Base-by-base conservation (phyloP, 192 early-diverging fungal genomes). In the Podila horticola region DNA sequence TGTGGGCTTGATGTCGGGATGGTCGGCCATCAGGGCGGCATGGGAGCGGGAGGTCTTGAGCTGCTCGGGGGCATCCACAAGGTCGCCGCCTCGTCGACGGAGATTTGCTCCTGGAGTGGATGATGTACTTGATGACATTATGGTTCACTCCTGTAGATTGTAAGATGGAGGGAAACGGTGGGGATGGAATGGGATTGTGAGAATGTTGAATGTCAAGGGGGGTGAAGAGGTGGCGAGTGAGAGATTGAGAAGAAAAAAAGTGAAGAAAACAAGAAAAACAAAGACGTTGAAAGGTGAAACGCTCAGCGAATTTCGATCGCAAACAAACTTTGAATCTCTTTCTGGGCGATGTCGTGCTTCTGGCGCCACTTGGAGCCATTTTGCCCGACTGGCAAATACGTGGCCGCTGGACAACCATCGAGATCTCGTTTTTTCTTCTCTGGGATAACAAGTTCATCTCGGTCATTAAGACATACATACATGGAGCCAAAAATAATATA, bases 1-100 rank as follows among this genome's bases (percentile, higher is more conserved):
- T 2, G 64, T 57, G 11, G 68, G 75, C 29, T 77, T 59, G 68
- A 77, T 70, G 8, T 52, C 60, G 31, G 75, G 75, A 29, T 71
- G 69, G n/a, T 65, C 68, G n/a, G 68, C 57, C 9, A 71, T 61
- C 49, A 77, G 69, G 20, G 64, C 64, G 8, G n/a, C 29, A 20
- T 38, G 62, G n/a, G 74, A 55, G 31, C 67, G 55, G 17, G 20
- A 38, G 24, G 74, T 64, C 28, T 75, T 75, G 58, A 50, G 61
- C 24, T 38, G 19, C 30, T 38, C 34, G 3, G 26, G 12, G 20
- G 24, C n/a, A 20, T 60, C 41, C 30, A 31, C 51, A 38, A 13
- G 9, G 4, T 65, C 24, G 6, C 5, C 19, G 12, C 63, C 62
- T 49, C 8, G 8, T 51, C 24, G 52, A 55, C 52, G 52, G 52